Base-by-base conservation (phyloP, 805 yeast genomes). In the Candida orba region DNA sequence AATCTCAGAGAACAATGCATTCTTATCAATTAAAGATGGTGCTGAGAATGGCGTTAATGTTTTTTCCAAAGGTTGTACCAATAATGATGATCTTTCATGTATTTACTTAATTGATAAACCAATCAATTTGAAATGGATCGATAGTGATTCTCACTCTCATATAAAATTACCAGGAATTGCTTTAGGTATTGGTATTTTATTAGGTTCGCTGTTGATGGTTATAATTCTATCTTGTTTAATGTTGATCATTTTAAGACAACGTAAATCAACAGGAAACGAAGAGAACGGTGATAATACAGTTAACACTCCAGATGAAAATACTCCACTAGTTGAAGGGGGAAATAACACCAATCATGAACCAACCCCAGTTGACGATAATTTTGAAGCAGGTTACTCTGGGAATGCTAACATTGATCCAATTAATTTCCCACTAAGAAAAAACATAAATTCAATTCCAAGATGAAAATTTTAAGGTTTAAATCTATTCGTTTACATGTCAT, bases 61-160 rank as follows among this genome's bases (percentile, higher is more conserved):
- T 4, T 46, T 82, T 30, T 67, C 75, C 14, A 76, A 72, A 53
- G 95, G 93, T 3, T 78, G 86, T 52, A 64, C 75, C 6, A 45
- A 52, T 7, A 55, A 59, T 29, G 48, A 39, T 20, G 40, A 54
- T 4, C 50, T 53, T 3, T 58, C 73, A 4, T 84, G 90, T 49
- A 72, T 85, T 1, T 78, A 82, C 49, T 57, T 81, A 3, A 66
- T 84, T 37, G 91, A 85, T 49, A 69, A 77, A 39, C 87, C 90
- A 2, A 65, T 85, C n/a, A 73, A 75, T 33, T 72, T 82, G 22
- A 58, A 61, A 2, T 84, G 95, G 93, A 58, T 81, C 6, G 72
- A 72, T 29, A 57, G 56, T n/a, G 66, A 62, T 25, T 56, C 70
- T 18, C 72, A 74, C 31, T 65, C 79, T 37, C 83, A 75, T 46